Conservation (phyloP, 1,139 yeast species). For the Tardiomyces digboiensis region DNA sequence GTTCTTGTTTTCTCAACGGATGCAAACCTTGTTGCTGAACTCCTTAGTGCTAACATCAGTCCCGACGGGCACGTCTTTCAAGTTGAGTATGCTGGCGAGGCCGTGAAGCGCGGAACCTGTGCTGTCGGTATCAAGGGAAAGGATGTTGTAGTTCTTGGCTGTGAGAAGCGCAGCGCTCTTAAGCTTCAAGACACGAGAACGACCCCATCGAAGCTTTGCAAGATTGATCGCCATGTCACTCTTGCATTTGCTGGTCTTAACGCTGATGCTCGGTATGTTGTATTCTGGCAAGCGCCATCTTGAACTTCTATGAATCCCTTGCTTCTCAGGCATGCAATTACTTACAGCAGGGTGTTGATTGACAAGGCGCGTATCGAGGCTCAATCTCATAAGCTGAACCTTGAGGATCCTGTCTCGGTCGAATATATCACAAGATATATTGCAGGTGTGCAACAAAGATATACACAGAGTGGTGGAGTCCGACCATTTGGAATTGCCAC, state of each 20-base stretch:
- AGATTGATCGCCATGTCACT: slow-evolving; percentile 82
- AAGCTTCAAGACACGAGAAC: slow-evolving; percentile 95
- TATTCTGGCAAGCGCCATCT: too few relatives aligned
- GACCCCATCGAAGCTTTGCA: slow-evolving; percentile 90
- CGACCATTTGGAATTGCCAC: slow-evolving; percentile 95
- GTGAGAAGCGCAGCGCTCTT: slow-evolving; percentile 92
- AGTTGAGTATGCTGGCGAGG: slow-evolving; percentile 97
- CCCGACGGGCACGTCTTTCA: slow-evolving; percentile 99
- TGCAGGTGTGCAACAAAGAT: slow-evolving; percentile 95
- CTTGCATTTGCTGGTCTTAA: slow-evolving; percentile 96
- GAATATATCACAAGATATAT: slow-evolving; percentile 91
- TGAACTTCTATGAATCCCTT: too few relatives aligned
- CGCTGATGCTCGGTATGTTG: slow-evolving; percentile 99
- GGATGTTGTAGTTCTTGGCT: slow-evolving; percentile 84
- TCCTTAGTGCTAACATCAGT: slow-evolving; percentile 34
- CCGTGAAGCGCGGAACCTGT: slow-evolving; percentile 97
- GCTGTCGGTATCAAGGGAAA: slow-evolving; percentile 96
- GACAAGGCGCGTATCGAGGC: slow-evolving; percentile 97
- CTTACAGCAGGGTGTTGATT: slow-evolving; percentile 72
- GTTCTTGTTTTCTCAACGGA: too few relatives aligned
- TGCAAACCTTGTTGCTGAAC: too few relatives aligned
- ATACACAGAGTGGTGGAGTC: slow-evolving; percentile 98
- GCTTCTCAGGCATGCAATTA: too few relatives aligned
- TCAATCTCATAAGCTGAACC: slow-evolving; percentile 86
- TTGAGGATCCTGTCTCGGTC: slow-evolving; percentile 89